These are phyloP conservation scores for Hyaloscypha finlandica DNA, from an alignment of 495 filamentous ascomycete species.

Conservation along the genomic window DNA sequence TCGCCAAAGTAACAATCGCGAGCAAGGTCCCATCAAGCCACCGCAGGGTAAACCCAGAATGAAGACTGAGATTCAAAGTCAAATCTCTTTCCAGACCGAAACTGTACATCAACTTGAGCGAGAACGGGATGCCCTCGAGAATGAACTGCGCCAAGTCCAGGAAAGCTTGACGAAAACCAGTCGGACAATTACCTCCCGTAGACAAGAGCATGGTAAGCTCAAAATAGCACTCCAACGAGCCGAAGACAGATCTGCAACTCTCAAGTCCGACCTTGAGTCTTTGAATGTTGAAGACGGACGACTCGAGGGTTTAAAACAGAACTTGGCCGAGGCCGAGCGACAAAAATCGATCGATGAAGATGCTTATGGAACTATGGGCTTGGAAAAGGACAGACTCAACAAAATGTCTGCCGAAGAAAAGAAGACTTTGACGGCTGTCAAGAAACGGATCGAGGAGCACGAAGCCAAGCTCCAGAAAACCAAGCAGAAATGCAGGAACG, in stretches of 20 bases:
- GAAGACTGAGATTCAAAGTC: constrained; percentile 73
- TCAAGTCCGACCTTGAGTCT: constrained; percentile 61
- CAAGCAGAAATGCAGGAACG: constrained; percentile 54
- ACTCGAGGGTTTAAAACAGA: constrained; percentile 57
- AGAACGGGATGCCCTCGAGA: constrained; percentile 37
- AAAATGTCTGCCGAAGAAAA: constrained; percentile 43
- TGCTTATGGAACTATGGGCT: constrained; percentile 53
- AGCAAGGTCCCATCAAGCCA: constrained; percentile 15
- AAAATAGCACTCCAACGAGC: constrained; percentile 58
- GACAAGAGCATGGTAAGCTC: constrained; percentile 48
- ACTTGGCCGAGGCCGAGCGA: constrained; percentile 46
- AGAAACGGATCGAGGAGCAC: constrained; percentile 43
- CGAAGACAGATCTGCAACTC: constrained; percentile 56
- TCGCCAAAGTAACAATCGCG: constrained; percentile 34
- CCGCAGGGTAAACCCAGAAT: constrained; percentile 61
- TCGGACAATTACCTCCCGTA: constrained; percentile 44
- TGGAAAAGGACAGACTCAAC: constrained; percentile 53
- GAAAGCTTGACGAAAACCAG: constrained; percentile 36
- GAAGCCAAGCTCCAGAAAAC: constrained; percentile 54
- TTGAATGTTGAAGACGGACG: constrained; percentile 61
- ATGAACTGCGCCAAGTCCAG: constrained; percentile 23
- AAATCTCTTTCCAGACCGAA: constrained; percentile 56
- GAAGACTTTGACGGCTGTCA: constrained; percentile 42
- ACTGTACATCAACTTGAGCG: constrained; percentile 43
- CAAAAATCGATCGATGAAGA: constrained; percentile 47